phyloP scores from a whole-genome alignment of 257 asterid genomes.

The Marsdenia floribunda region DNA sequence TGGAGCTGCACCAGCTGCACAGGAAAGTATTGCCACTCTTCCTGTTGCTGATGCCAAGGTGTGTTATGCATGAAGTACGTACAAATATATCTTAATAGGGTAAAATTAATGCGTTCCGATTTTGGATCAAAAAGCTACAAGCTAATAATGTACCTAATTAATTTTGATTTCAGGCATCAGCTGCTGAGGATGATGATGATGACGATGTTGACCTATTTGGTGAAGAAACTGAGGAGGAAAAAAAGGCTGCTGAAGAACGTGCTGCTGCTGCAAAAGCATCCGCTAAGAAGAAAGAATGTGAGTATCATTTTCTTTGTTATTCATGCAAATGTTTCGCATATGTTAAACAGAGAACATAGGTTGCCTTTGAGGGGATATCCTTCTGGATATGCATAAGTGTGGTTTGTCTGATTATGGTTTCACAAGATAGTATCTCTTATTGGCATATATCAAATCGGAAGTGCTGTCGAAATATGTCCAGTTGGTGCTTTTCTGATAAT shows the following conservation, averaged over 20 bases:
- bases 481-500: not conserved
- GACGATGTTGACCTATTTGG: slow-evolving; percentile 90
- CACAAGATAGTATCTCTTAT: not conserved
- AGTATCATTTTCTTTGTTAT: slow-evolving; percentile 10
- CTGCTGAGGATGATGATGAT: slow-evolving; percentile 71
- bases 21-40: slow-evolving; percentile 52
- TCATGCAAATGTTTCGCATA: not conserved
- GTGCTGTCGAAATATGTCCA: not conserved
- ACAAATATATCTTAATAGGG: not conserved
- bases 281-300: slow-evolving; percentile 86
- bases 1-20: slow-evolving; percentile 44
- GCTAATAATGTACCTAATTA: not conserved
- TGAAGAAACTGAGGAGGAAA: slow-evolving; percentile 97
- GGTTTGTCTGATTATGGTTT: not conserved
- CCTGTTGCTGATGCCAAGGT: slow-evolving; percentile 54
- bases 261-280: slow-evolving; percentile 87
- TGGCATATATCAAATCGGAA: not conserved
- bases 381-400: not conserved
- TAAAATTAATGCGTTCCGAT: not conserved
- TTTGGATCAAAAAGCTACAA: not conserved
- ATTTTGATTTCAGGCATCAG: slow-evolving; percentile 42
- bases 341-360: not conserved
- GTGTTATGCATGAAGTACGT: not conserved
- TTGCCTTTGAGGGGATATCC: not conserved
- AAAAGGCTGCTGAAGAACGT: slow-evolving; percentile 85